Percentiles rank a stretch among this genome's conserved stretches.
phyloP scores from a whole-genome alignment of 2,329 filamentous ascomycete species.

The Albifimbria verrucaria region DNA sequence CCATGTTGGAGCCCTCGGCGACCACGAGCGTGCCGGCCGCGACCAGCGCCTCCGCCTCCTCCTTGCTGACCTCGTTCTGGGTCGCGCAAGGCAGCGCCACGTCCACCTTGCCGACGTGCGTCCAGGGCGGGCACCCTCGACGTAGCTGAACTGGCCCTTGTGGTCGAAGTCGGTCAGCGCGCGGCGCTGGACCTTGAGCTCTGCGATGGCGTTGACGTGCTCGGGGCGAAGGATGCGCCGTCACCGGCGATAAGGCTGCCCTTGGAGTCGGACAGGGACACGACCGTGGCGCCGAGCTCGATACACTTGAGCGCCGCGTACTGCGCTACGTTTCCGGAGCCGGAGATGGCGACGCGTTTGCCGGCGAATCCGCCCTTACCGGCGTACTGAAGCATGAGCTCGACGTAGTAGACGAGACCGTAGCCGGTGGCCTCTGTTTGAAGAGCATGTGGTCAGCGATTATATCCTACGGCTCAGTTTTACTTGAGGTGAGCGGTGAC shows the following conservation, averaged over 20 bases:
- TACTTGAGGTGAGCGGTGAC: slow-evolving; percentile 5
- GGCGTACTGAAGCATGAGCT: slow-evolving; percentile 91
- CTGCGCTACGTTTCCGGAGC: slow-evolving; percentile 96
- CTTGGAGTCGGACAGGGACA: slow-evolving; percentile 92
- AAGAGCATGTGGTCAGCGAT: slow-evolving; percentile 3
- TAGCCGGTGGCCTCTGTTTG: slow-evolving; percentile 83
- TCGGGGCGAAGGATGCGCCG: slow-evolving; percentile 73
- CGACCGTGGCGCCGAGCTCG: slow-evolving; percentile 87
- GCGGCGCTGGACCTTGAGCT: slow-evolving; percentile 83
- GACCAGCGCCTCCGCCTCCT: slow-evolving; percentile 83
- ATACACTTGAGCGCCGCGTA: slow-evolving; percentile 96
- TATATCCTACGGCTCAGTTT: neutral
- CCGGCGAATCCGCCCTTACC: slow-evolving; percentile 82
- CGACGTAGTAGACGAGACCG: slow-evolving; percentile 93
- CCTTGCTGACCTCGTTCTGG: slow-evolving; percentile 93
- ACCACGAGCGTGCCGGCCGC: slow-evolving; percentile 76
- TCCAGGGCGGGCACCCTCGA: slow-evolving; percentile 85
- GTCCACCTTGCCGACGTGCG: slow-evolving; percentile 84
- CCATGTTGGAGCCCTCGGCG: slow-evolving; percentile 98
- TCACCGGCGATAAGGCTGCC: slow-evolving; percentile 73
- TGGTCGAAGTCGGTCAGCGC: slow-evolving; percentile 70
- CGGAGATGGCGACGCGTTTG: slow-evolving; percentile 93
- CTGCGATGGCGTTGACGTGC: slow-evolving; percentile 74
- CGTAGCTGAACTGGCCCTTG: slow-evolving; percentile 73
- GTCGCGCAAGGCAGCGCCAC: slow-evolving; percentile 90